phyloP scores from a whole-genome alignment of 306 rosid species.

The Geum urbanum region DNA sequence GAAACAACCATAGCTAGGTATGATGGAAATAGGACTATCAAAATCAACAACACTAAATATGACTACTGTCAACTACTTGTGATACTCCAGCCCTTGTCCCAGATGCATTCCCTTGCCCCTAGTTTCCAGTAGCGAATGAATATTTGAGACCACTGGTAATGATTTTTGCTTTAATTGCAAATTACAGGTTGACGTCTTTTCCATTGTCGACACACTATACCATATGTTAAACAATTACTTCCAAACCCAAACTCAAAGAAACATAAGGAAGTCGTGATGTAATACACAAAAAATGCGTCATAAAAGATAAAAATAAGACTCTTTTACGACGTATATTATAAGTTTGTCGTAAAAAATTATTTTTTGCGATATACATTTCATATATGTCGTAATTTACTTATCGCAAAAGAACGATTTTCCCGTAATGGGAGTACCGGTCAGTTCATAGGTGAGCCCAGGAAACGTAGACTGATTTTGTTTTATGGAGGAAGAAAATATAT shows the following conservation, averaged over 20 bases:
- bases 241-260: constrained; percentile 16
- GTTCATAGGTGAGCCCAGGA: constrained; percentile 24
- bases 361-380: too few relatives aligned
- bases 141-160: constrained; percentile 97
- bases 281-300: too few relatives aligned
- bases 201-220: constrained; percentile 95
- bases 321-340: too few relatives aligned
- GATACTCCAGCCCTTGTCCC: constrained; percentile 99
- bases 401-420: too few relatives aligned
- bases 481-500: background rate
- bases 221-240: constrained; percentile 26
- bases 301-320: too few relatives aligned
- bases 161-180: constrained; percentile 97
- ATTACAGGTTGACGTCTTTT: constrained; percentile 95
- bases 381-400: too few relatives aligned
- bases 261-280: constrained; percentile 12
- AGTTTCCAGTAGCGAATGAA: constrained; percentile 97
- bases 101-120: constrained; percentile 99
- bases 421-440: too few relatives aligned
- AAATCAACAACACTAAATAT: background rate
- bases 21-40: background rate
- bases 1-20: background rate
- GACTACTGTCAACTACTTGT: constrained; percentile 48
- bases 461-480: background rate
- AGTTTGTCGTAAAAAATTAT: too few relatives aligned